phyloP scores from a whole-genome alignment of 495 filamentous ascomycete genomes.

The Penicillium canescens region DNA sequence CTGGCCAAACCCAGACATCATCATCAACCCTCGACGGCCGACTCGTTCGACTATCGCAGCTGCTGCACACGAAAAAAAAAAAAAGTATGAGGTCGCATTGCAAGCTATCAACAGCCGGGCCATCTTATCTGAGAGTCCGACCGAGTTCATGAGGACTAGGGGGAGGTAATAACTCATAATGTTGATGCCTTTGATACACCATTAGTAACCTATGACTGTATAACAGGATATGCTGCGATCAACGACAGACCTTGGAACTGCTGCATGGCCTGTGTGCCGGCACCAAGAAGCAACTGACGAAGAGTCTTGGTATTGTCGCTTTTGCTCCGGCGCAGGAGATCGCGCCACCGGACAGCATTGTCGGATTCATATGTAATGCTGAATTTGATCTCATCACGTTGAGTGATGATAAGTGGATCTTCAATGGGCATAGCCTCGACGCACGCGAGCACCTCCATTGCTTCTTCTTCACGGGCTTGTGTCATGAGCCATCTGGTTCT shows the following conservation, averaged over 20 bases:
- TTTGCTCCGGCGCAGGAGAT: slow-evolving; percentile 40
- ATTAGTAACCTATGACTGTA: too few species aligned
- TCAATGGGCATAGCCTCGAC: slow-evolving; percentile 44
- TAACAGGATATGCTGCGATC: too few species aligned
- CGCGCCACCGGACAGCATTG: slow-evolving; percentile 47
- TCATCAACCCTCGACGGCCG: slow-evolving; percentile 54
- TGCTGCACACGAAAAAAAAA: slow-evolving; percentile 46
- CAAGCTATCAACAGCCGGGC: slow-evolving; percentile 51
- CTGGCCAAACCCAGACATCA: slow-evolving; percentile 49
- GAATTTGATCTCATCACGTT: slow-evolving; percentile 49
- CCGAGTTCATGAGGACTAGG: slow-evolving; percentile 51
- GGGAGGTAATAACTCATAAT: slow-evolving; percentile 49
- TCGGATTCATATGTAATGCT: slow-evolving; percentile 50
- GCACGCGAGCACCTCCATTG: slow-evolving; percentile 49
- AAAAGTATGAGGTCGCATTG: slow-evolving; percentile 51
- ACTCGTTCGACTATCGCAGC: slow-evolving; percentile 50
- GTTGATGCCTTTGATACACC: slow-evolving; percentile 31
- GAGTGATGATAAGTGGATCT: slow-evolving; percentile 47
- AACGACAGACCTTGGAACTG: slow-evolving; percentile 40
- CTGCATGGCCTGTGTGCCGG: slow-evolving; percentile 54
- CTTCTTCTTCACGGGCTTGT: slow-evolving; percentile 44
- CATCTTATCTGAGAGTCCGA: slow-evolving; percentile 45
- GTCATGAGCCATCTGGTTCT: slow-evolving; percentile 54
- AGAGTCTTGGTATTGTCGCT: slow-evolving; percentile 43
- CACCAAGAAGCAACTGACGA: slow-evolving; percentile 50